Percentiles rank a stretch among this genome's conserved stretches.
These are phyloP conservation scores for Venturia nashicola DNA, from an alignment of 2,329 filamentous ascomycete species.

Conservation along the genomic window DNA sequence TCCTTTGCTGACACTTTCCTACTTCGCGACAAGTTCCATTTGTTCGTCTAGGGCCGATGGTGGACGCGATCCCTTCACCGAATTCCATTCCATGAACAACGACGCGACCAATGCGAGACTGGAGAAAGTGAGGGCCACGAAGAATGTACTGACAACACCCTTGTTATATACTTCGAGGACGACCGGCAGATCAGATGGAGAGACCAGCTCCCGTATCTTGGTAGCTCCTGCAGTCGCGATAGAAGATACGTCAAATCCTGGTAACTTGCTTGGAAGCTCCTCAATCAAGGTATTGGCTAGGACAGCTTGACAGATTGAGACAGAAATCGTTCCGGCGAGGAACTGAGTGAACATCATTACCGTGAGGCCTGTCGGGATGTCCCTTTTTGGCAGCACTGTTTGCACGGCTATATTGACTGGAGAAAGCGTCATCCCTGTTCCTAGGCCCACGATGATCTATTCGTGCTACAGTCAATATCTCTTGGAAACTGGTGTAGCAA, in stretches of 20 bases:
- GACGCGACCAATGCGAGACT: constrained; percentile 6
- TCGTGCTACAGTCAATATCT: background rate
- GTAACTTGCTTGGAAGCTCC: background rate
- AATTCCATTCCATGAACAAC: constrained; percentile 10
- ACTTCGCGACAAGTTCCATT: background rate
- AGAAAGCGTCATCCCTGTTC: constrained; percentile 14
- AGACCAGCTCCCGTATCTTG: background rate
- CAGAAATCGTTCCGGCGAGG: constrained; percentile 10
- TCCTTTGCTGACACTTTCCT: background rate
- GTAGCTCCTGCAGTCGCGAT: constrained; percentile 7
- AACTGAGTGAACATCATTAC: constrained; percentile 9
- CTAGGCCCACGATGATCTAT: constrained; percentile 14
- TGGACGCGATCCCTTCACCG: constrained; percentile 3
- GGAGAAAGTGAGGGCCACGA: background rate
- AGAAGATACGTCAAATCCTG: background rate
- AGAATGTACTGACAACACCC: background rate
- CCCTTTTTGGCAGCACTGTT: constrained; percentile 10
- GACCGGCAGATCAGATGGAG: background rate
- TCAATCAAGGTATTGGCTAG: constrained; percentile 7
- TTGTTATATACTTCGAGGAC: constrained; percentile 8
- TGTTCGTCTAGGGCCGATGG: background rate
- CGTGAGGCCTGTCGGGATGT: constrained; percentile 10
- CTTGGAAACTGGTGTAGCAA: background rate
- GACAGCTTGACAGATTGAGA: constrained; percentile 8
- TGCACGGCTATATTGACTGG: constrained; percentile 12